phyloP scores from a whole-genome alignment of 345 rosid genomes.

The Punica granatum region DNA sequence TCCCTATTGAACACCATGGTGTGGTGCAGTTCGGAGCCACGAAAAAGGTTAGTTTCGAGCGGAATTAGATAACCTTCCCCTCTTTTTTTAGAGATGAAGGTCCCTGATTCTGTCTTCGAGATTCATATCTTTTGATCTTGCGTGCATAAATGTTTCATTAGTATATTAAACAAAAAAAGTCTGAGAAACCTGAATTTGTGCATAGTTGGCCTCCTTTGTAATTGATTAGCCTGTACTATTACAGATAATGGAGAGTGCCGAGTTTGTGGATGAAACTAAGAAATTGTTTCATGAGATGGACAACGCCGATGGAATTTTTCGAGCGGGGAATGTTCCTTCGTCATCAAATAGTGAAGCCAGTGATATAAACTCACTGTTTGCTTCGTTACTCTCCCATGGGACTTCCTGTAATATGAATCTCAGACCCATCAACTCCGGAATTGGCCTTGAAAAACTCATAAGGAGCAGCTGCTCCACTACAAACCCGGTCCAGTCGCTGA shows the following conservation, averaged over 20 bases:
- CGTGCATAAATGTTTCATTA: neutral
- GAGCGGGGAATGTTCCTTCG: constrained; percentile 14
- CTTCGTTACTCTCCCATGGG: constrained; percentile 33
- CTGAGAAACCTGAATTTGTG: too few species aligned
- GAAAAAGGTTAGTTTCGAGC: constrained; percentile 49
- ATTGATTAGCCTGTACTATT: constrained; percentile 6
- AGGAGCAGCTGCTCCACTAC: constrained; percentile 26
- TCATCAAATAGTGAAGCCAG: constrained; percentile 30
- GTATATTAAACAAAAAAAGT: too few species aligned
- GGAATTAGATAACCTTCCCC: neutral
- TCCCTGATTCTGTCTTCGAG: neutral
- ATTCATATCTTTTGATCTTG: neutral
- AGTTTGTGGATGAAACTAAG: constrained; percentile 49
- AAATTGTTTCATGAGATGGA: constrained; percentile 31
- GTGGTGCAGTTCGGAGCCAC: constrained; percentile 81
- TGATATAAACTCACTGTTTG: constrained; percentile 50
- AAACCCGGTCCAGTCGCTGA: constrained; percentile 6
- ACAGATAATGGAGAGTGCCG: constrained; percentile 58
- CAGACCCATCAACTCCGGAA: constrained; percentile 23
- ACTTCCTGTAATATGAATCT: constrained; percentile 27
- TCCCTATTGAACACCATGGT: constrained; percentile 54
- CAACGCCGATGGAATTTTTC: constrained; percentile 17
- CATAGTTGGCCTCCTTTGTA: neutral
- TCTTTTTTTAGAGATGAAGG: too few species aligned
- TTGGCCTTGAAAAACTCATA: constrained; percentile 31